Base-by-base conservation (phyloP, 805 yeast genomes). In the Candida andamanensis region DNA sequence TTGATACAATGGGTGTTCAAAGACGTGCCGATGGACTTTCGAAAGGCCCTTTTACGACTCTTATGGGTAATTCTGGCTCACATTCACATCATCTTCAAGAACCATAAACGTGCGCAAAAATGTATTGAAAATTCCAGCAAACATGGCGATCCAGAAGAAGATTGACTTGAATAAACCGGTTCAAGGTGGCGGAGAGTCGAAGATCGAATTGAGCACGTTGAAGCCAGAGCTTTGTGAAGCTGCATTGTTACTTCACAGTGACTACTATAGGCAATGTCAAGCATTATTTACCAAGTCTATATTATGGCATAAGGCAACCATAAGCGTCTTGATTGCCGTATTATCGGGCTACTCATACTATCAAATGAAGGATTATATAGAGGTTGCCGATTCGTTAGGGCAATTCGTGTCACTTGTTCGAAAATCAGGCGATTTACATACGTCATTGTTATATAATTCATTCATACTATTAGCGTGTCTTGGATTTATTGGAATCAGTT, bases 221-320 rank as follows among this genome's bases (percentile, higher is more conserved):
- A 62, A 60, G 5, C 89, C 89, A 1, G 74, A 71, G 18, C 63
- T 67, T 24, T 64, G 80, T 1, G 72, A 74, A 26, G 83, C 83
- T 8, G 74, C 80, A 1, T 48, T 79, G 33, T 77, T 74, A 36
- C 55, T 82, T 37, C 75, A 80, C 18, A 76, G 83, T 36, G 92
- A 83, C 50, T 75, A 67, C 42, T 58, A 74, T 35, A 49, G 70
- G 15, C 66, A 60, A 40, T 50, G 61, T 24, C 80, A 74, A 47
- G 56, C 77, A 2, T 38, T 54, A 16, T 61, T 75, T 32, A 74
- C 71, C 49, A 65, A 49, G 36, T 46, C 47, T 28, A 46, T 75
- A 24, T 63, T 75, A 29, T 67, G 67, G 62, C 70, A 69, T 48
- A 74, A 71, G 3, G 36, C 60, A 15, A 23, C 50, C 9, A 44